phyloP scores from a whole-genome alignment of 2,329 filamentous ascomycete genomes.

The Diplocarpon rosae region DNA sequence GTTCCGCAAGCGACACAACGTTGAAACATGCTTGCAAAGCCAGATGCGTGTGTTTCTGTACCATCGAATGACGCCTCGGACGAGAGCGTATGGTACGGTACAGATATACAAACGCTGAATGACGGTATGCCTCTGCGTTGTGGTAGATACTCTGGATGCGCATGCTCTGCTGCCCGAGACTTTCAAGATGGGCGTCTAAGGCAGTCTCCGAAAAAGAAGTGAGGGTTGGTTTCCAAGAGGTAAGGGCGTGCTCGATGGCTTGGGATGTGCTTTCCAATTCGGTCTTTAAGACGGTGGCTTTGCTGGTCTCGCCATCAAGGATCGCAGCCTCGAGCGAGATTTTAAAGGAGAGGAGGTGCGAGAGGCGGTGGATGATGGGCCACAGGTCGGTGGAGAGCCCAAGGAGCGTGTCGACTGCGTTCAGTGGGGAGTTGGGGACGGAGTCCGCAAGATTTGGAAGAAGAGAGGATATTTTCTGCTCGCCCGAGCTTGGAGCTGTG shows the following conservation, averaged over 20 bases:
- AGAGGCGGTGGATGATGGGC: conserved; percentile 52
- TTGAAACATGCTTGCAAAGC: conserved; percentile 43
- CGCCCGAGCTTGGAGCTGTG: conserved; percentile 42
- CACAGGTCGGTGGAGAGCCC: conserved; percentile 52
- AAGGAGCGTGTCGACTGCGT: conserved; percentile 39
- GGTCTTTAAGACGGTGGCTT: conserved; percentile 20
- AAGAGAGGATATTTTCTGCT: conserved; percentile 36
- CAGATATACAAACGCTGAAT: conserved; percentile 37
- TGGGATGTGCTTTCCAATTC: conserved; percentile 32
- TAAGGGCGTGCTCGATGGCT: conserved; percentile 43
- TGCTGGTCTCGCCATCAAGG: conserved; percentile 29
- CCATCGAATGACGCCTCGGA: conserved; percentile 35
- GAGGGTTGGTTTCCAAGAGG: conserved; percentile 41
- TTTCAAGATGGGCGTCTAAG: conserved; percentile 1
- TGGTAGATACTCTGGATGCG: conserved; percentile 28
- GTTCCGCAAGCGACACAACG: conserved; percentile 37
- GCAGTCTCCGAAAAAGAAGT: conserved; percentile 27
- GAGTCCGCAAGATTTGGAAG: conserved; percentile 36
- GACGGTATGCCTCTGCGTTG: conserved; percentile 41
- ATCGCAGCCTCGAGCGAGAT: conserved; percentile 38
- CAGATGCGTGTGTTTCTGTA: conserved; percentile 42
- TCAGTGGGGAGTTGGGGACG: conserved; percentile 35
- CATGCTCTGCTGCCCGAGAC: conserved; percentile 2
- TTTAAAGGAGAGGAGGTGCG: conserved; percentile 42
- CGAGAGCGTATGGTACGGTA: conserved; percentile 32